Evolutionary conservation across 2,329 filamentous ascomycete species (phyloP).

Genomic region (Meredithiella fracta): DNA sequence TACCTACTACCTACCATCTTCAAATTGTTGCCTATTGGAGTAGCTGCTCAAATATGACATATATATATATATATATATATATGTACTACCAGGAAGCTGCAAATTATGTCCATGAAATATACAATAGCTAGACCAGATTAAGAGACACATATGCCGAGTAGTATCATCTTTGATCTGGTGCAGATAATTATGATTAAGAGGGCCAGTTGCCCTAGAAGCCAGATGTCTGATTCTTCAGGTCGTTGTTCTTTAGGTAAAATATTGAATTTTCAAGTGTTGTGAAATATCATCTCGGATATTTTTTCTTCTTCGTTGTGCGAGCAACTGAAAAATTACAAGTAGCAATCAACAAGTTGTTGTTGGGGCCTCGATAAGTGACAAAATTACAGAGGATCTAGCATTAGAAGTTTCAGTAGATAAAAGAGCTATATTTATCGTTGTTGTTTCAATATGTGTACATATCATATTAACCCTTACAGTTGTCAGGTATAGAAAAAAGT

Average conservation of each 20-base stretch:
- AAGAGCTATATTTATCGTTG: not conserved
- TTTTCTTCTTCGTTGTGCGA: not conserved
- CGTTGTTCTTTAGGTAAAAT: not conserved
- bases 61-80: too few species aligned
- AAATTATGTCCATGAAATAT: not conserved
- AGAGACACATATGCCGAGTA: not conserved
- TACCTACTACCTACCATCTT: not conserved
- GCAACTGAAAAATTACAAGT: not conserved
- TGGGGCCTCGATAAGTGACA: not conserved
- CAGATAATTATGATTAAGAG: not conserved
- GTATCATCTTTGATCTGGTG: not conserved
- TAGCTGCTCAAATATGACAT: not conserved
- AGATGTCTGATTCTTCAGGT: not conserved
- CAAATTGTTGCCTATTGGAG: not conserved
- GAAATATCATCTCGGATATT: not conserved
- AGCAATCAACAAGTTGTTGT: not conserved
- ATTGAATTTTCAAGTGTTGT: not conserved
- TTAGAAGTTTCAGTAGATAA: not conserved
- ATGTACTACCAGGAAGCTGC: not conserved
- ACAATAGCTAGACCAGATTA: not conserved
- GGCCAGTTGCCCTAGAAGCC: not conserved
- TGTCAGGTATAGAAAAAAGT: not conserved
- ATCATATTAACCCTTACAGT: not conserved
- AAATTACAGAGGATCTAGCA: not conserved
- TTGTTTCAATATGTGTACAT: not conserved